Conservation (phyloP, 345 rosid species). For the Eutrema japonicum region DNA sequence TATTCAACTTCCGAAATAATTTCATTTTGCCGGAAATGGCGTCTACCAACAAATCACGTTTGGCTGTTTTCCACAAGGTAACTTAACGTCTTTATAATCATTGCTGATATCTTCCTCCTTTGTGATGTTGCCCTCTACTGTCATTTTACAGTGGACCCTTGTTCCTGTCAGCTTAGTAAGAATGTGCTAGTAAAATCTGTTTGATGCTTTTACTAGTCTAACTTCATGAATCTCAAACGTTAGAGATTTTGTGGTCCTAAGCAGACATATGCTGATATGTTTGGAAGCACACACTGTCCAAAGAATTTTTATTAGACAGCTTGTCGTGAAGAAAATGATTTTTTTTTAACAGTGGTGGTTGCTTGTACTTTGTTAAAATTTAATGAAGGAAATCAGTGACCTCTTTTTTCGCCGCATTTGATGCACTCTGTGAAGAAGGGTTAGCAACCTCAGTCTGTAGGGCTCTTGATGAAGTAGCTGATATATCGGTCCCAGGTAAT, state of each 20-base stretch:
- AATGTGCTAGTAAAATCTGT: slow-evolving; percentile 14
- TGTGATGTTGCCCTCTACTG: slow-evolving; percentile 12
- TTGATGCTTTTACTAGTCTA: slow-evolving; percentile 12
- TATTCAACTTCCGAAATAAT: slow-evolving; percentile 89
- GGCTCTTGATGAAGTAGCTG: slow-evolving; percentile 92
- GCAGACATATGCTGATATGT: slow-evolving; percentile 16
- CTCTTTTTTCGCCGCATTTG: slow-evolving; percentile 81
- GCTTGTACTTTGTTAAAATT: slow-evolving; percentile 29
- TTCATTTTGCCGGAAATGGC: slow-evolving; percentile 91
- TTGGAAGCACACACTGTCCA: slow-evolving; percentile 11
- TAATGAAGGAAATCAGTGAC: slow-evolving; percentile 78
- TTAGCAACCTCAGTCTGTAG: slow-evolving; percentile 86
- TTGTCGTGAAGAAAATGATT: slow-evolving; percentile 5
- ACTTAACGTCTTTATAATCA: slow-evolving; percentile 23
- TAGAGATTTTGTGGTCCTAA: slow-evolving; percentile 23
- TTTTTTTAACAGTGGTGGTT: slow-evolving; percentile 17
- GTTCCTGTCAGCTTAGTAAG: slow-evolving; percentile 5
- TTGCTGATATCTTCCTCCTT: slow-evolving; percentile 6
- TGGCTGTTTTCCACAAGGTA: slow-evolving; percentile 97
- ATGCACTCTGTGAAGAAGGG: slow-evolving; percentile 96
- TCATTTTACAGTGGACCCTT: background rate
- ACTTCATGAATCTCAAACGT: slow-evolving; percentile 9
- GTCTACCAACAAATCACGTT: slow-evolving; percentile 86
- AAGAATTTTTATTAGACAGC: background rate
- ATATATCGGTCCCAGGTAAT: slow-evolving; percentile 88